Conservation (phyloP, 345 rosid genomes). For the Corchorus capsularis region DNA sequence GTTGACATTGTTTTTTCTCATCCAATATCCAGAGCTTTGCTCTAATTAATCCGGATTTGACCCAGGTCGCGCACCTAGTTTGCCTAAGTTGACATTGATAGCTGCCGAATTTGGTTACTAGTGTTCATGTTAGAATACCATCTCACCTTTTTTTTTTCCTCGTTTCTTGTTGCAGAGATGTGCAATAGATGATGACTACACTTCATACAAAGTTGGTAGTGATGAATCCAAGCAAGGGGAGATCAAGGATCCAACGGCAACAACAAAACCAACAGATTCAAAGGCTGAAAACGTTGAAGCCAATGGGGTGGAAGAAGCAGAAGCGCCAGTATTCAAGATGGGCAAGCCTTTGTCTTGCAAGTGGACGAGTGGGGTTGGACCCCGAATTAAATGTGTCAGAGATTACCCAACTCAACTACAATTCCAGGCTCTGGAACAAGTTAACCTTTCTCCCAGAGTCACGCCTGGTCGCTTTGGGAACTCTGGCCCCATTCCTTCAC, state of each 20-base stretch:
- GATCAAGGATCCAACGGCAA: conserved; percentile 4
- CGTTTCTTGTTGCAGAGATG: conserved; percentile 41
- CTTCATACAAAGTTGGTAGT: conserved; percentile 31
- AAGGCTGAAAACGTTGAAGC: conserved; percentile 14
- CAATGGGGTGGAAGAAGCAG: background rate
- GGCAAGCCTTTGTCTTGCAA: conserved; percentile 62
- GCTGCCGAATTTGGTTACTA: background rate
- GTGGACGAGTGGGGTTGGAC: conserved; percentile 72
- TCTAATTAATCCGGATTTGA: too few relatives aligned
- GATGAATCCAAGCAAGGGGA: conserved; percentile 26
- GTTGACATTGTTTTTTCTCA: background rate
- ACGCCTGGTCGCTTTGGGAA: conserved; percentile 31
- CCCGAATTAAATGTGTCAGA: conserved; percentile 72
- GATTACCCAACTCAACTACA: conserved; percentile 69
- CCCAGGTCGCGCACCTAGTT: too few relatives aligned
- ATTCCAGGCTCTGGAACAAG: conserved; percentile 60
- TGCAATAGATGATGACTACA: conserved; percentile 53
- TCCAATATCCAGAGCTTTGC: too few relatives aligned
- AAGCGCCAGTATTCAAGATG: conserved; percentile 40
- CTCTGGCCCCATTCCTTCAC: conserved; percentile 43
- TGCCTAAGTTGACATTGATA: too few relatives aligned
- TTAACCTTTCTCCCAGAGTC: conserved; percentile 55
- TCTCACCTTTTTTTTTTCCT: background rate
- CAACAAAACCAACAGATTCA: conserved; percentile 1
- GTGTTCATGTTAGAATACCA: background rate